Conservation (phyloP, 495 filamentous ascomycete genomes). For the Halenospora varia region DNA sequence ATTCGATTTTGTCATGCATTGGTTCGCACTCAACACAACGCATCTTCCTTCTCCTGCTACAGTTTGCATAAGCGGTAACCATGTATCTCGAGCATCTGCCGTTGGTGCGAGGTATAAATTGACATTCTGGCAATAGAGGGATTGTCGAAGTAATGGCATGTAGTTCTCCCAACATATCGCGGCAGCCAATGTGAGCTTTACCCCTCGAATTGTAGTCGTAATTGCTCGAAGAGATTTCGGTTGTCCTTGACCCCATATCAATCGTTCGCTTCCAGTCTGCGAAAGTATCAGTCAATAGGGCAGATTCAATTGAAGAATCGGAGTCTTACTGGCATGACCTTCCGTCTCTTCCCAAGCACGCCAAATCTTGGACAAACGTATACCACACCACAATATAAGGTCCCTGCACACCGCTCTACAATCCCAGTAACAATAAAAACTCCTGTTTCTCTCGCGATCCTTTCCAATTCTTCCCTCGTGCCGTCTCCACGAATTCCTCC, state of each 20-base stretch:
- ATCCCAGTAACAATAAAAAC: conserved; percentile 78
- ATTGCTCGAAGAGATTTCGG: conserved; percentile 77
- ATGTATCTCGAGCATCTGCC: conserved; percentile 80
- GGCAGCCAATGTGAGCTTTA: conserved; percentile 71
- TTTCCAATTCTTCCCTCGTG: conserved; percentile 75
- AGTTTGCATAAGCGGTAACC: conserved; percentile 78
- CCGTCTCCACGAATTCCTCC: conserved; percentile 68
- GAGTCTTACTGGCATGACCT: conserved; percentile 77
- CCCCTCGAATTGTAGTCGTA: conserved; percentile 72
- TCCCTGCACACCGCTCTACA: conserved; percentile 77
- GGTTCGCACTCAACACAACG: conserved; percentile 85
- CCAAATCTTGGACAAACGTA: conserved; percentile 68
- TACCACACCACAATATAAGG: conserved; percentile 77
- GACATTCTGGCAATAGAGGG: conserved; percentile 85
- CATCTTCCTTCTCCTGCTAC: conserved; percentile 76
- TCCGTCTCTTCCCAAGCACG: conserved; percentile 79
- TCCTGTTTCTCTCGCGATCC: conserved; percentile 65
- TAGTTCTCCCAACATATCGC: conserved; percentile 98
- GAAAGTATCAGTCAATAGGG: neutral
- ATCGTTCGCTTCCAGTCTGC: conserved; percentile 70
- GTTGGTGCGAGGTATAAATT: conserved; percentile 92
- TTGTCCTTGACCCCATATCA: conserved; percentile 88
- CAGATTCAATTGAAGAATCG: too few relatives aligned
- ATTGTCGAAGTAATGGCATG: conserved; percentile 81
- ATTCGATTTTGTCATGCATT: conserved; percentile 51